Percentiles rank a stretch among this genome's conserved stretches.
Conservation (phyloP, 2,329 filamentous ascomycete genomes). For the Aspergillus jensenii region DNA sequence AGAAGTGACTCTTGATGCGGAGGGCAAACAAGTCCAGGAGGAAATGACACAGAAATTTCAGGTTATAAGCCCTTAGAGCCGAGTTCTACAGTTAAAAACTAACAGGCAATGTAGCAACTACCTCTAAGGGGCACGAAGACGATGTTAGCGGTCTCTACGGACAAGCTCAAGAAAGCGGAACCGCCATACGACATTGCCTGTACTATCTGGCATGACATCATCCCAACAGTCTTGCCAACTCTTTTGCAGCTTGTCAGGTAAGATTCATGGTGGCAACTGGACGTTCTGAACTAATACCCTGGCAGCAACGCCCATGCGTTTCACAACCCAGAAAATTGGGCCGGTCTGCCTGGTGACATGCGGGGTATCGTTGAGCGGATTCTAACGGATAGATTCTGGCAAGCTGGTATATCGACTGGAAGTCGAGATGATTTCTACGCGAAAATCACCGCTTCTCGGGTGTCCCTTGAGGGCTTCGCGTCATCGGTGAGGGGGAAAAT, state of each 20-base stretch:
- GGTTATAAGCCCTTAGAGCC: slow-evolving; percentile 36
- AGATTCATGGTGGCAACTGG: slow-evolving; percentile 11
- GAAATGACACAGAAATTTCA: slow-evolving; percentile 75
- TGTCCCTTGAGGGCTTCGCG: slow-evolving; percentile 87
- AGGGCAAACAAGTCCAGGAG: slow-evolving; percentile 75
- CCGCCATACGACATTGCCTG: slow-evolving; percentile 73
- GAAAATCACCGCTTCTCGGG: slow-evolving; percentile 82
- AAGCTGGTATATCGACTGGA: slow-evolving; percentile 92
- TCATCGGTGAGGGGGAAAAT: slow-evolving; percentile 89
- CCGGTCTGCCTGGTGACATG: slow-evolving; percentile 71
- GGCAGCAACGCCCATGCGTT: slow-evolving; percentile 82
- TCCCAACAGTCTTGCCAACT: slow-evolving; percentile 80
- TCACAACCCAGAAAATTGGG: slow-evolving; percentile 84
- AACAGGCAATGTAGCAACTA: slow-evolving; percentile 53
- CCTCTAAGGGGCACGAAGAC: slow-evolving; percentile 87
- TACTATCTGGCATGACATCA: slow-evolving; percentile 78
- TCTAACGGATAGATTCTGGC: slow-evolving; percentile 95
- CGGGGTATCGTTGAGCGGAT: slow-evolving; percentile 75
- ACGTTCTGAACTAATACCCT: slow-evolving; percentile 11
- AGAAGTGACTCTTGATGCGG: slow-evolving; percentile 69
- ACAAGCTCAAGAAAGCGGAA: slow-evolving; percentile 75
- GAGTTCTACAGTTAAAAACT: not conserved
- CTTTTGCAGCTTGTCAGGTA: slow-evolving; percentile 79
- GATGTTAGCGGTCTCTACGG: slow-evolving; percentile 87
- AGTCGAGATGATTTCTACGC: slow-evolving; percentile 97